Conservation (phyloP, 2,329 filamentous ascomycete genomes). For the Aspergillus sp. region DNA sequence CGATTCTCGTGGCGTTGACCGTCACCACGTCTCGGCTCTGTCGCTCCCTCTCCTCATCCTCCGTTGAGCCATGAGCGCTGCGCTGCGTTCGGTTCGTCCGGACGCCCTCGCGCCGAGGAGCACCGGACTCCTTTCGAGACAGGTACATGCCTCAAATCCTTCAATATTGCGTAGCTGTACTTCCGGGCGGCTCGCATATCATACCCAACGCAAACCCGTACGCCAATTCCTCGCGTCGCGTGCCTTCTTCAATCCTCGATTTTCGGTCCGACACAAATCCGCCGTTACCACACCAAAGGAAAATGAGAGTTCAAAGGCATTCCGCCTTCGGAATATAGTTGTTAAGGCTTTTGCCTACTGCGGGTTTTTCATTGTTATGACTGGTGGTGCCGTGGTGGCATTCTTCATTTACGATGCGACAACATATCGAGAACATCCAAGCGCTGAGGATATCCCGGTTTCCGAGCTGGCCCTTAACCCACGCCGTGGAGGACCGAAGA, state of each 20-base stretch:
- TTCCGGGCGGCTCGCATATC: constrained; percentile 20
- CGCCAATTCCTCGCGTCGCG: constrained; percentile 25
- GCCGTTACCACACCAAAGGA: constrained; percentile 20
- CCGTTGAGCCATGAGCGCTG: constrained; percentile 28
- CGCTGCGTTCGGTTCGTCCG: constrained; percentile 31
- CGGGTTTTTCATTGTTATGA: constrained; percentile 72
- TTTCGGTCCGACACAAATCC: constrained; percentile 34
- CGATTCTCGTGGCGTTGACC: constrained; percentile 7
- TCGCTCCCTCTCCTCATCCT: constrained; percentile 3
- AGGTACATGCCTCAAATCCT: constrained; percentile 19
- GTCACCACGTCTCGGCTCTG: constrained; percentile 8
- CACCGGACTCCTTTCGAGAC: constrained; percentile 23
- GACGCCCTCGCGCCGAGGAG: constrained; percentile 27
- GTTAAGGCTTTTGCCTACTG: constrained; percentile 70
- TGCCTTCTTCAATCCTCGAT: constrained; percentile 21
- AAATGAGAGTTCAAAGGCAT: constrained; percentile 24
- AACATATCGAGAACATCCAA: constrained; percentile 76
- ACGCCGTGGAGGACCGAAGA: constrained; percentile 84
- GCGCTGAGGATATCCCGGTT: constrained; percentile 73
- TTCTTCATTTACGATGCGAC: constrained; percentile 95
- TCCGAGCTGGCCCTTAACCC: constrained; percentile 80
- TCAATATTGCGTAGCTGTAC: constrained; percentile 12
- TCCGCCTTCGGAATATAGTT: constrained; percentile 51
- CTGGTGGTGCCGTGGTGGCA: constrained; percentile 68
- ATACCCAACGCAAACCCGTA: constrained; percentile 18